Conservation (phyloP, 2,329 filamentous ascomycete genomes). For the Fusarium avenaceum region DNA sequence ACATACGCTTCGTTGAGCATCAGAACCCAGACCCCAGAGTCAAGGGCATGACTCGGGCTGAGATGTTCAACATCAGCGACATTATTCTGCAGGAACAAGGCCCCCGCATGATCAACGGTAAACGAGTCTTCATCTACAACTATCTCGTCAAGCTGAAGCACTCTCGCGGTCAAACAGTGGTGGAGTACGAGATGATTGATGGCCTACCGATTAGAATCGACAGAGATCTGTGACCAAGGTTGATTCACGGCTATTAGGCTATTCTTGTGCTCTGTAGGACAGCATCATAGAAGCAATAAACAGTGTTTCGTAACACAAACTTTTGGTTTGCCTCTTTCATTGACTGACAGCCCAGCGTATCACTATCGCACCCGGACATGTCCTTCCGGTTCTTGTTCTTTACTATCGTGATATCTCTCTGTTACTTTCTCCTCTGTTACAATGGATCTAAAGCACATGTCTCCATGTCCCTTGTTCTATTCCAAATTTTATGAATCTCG, state of each 20-base stretch:
- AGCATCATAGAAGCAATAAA: slow-evolving; percentile 22
- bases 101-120: slow-evolving; percentile 2
- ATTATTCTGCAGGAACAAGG: neutral
- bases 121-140: slow-evolving; percentile 16
- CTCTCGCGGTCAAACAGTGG: neutral
- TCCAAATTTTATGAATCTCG: slow-evolving; percentile 9
- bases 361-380: slow-evolving; percentile 15
- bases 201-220: too few relatives aligned
- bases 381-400: slow-evolving; percentile 18
- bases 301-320: slow-evolving; percentile 24
- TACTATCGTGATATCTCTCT: neutral
- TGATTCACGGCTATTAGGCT: neutral
- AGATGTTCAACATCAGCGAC: slow-evolving; percentile 31
- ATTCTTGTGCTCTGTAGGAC: slow-evolving; percentile 17
- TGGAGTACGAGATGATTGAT: too few relatives aligned
- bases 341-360: slow-evolving; percentile 31
- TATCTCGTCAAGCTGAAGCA: slow-evolving; percentile 31
- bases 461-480: slow-evolving; percentile 13
- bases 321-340: slow-evolving; percentile 26
- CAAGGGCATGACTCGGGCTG: slow-evolving; percentile 5
- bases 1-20: slow-evolving; percentile 37
- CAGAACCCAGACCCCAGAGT: neutral
- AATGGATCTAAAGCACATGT: slow-evolving; percentile 11
- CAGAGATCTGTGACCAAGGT: neutral
- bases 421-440: neutral